Percentiles rank a stretch among this genome's conserved stretches.
phyloP scores from a whole-genome alignment of 2,329 filamentous ascomycete genomes.

The Epichloe brachyelytri region DNA sequence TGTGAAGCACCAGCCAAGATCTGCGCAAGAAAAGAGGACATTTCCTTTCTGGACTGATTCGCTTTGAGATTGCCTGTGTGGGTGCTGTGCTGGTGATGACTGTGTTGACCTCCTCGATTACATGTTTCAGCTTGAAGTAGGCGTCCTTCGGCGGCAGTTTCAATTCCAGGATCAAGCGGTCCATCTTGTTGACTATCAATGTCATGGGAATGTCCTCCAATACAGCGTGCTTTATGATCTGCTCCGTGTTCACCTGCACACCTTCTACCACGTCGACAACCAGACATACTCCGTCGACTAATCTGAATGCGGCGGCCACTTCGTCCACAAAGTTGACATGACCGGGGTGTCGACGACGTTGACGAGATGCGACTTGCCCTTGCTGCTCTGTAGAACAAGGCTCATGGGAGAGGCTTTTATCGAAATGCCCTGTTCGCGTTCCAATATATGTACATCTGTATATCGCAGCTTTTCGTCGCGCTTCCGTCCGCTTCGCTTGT shows the following conservation, averaged over 20 bases:
- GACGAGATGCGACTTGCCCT: constrained; percentile 87
- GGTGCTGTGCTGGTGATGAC: constrained; percentile 81
- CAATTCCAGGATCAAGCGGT: constrained; percentile 83
- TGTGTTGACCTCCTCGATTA: constrained; percentile 97
- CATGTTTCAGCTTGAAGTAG: constrained; percentile 97
- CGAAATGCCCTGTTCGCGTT: constrained; percentile 80
- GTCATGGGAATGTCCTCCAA: constrained; percentile 81
- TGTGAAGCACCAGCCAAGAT: constrained; percentile 95
- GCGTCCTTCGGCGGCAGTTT: constrained; percentile 90
- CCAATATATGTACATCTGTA: constrained; percentile 81
- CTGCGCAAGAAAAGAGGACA: constrained; percentile 88
- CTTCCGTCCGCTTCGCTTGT: constrained; percentile 68
- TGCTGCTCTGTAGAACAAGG: constrained; percentile 73
- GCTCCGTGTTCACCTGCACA: constrained; percentile 96
- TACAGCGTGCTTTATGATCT: constrained; percentile 92
- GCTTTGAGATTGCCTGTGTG: constrained; percentile 61
- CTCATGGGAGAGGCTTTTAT: constrained; percentile 94
- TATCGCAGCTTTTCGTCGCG: constrained; percentile 86
- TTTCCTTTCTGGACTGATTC: constrained; percentile 95
- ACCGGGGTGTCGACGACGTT: constrained; percentile 90
- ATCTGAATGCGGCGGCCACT: constrained; percentile 72
- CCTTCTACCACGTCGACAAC: constrained; percentile 96
- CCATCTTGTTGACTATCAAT: constrained; percentile 93
- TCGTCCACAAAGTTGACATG: constrained; percentile 99
- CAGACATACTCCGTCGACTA: constrained; percentile 84